These are phyloP conservation scores for Monascus ruber DNA, from an alignment of 2,329 filamentous ascomycete genomes.

Conservation along the genomic window DNA sequence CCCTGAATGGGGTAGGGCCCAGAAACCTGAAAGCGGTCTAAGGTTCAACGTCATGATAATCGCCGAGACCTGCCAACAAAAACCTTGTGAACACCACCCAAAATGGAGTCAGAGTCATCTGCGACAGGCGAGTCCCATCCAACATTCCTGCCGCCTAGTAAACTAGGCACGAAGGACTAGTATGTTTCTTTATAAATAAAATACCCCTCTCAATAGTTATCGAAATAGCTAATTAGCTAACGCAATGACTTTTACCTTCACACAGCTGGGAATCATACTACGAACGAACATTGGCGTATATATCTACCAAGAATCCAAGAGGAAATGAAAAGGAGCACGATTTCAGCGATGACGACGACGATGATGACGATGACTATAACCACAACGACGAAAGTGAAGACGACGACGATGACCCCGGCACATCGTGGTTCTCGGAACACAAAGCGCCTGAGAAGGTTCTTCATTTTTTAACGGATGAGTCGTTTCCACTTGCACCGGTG, in stretches of 20 bases:
- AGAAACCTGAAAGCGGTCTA: too few species aligned
- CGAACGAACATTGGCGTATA: conserved; percentile 29
- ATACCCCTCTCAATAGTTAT: neutral
- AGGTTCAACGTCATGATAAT: too few species aligned
- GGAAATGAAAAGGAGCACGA: conserved; percentile 34
- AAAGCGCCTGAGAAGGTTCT: conserved; percentile 75
- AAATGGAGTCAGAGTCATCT: neutral
- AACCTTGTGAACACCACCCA: neutral
- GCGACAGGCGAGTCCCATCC: conserved; percentile 34
- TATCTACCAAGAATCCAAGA: conserved; percentile 17
- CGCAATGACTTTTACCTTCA: neutral
- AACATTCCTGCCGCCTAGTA: conserved; percentile 61
- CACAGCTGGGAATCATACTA: conserved; percentile 54
- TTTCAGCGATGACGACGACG: conserved; percentile 58
- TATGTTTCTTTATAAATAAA: conserved; percentile 35
- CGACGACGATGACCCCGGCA: conserved; percentile 64
- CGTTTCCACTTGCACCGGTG: conserved; percentile 32
- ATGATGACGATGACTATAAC: conserved; percentile 58
- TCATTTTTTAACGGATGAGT: conserved; percentile 47
- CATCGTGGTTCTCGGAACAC: conserved; percentile 93
- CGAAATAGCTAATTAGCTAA: neutral
- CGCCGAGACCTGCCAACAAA: too few species aligned
- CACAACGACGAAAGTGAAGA: conserved; percentile 60
- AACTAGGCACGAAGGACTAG: conserved; percentile 86
- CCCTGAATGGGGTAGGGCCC: neutral